A percentile compares a stretch with the other conserved stretches of the same genome.
Evolutionary conservation across 2,329 filamentous ascomycete genomes (phyloP).

Genomic region (Coniochaeta prunicola): DNA sequence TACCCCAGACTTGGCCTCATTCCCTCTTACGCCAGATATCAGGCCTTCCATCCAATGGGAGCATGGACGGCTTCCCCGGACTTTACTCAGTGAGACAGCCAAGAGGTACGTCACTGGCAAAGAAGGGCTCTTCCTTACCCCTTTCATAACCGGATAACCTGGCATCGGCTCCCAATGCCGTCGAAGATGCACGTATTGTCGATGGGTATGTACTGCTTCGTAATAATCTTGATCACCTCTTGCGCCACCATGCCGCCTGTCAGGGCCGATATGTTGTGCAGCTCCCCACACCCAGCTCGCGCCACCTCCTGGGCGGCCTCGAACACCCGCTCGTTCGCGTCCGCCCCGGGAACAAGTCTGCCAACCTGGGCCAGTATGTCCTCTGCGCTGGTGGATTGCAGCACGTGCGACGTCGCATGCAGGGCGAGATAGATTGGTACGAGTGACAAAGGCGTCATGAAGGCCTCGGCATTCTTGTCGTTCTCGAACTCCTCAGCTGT

Average conservation of each 20-base stretch:
- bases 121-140: not conserved
- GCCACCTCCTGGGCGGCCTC: constrained; percentile 60
- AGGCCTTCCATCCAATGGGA: not conserved
- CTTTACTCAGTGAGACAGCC: not conserved
- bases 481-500: constrained; percentile 47
- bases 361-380: constrained; percentile 44
- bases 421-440: constrained; percentile 65
- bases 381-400: constrained; percentile 33
- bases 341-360: constrained; percentile 37
- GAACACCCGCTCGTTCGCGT: constrained; percentile 39
- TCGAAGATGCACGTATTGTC: constrained; percentile 67
- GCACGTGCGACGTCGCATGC: constrained; percentile 40
- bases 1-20: not conserved
- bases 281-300: constrained; percentile 72
- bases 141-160: constrained; percentile 47
- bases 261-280: constrained; percentile 87
- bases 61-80: not conserved
- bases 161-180: constrained; percentile 56
- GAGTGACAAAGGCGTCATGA: constrained; percentile 49
- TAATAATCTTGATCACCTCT: constrained; percentile 86
- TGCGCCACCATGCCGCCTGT: constrained; percentile 93
- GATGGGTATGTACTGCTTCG: constrained; percentile 64
- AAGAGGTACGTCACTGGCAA: not conserved
- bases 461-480: constrained; percentile 43
- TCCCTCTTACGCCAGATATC: not conserved